Conservation (phyloP, 768 basidiomycete genomes). For the Gymnopilus junonius region DNA sequence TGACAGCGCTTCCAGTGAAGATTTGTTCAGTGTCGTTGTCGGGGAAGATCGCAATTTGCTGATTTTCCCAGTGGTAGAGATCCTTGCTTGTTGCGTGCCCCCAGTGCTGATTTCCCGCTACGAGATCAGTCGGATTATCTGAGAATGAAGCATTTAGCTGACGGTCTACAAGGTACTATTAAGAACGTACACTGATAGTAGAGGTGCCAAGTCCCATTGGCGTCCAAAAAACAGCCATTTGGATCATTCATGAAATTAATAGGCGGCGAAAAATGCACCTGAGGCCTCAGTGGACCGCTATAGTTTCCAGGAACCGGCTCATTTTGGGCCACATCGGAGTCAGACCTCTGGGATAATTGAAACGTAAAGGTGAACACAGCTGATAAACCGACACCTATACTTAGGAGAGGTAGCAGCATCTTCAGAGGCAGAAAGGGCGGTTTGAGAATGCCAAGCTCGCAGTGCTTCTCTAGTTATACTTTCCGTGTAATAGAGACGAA, state of each 20-base stretch:
- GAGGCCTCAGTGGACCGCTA: neutral
- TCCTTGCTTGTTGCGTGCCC: constrained; percentile 3
- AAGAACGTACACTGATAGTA: neutral
- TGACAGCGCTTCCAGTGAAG: neutral
- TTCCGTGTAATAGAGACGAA: neutral
- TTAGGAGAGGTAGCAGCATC: neutral
- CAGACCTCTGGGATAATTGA: neutral
- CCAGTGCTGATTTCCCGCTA: constrained; percentile 3
- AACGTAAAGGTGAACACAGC: neutral
- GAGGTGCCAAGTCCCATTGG: constrained; percentile 2
- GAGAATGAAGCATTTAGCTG: neutral
- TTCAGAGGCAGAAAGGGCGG: neutral
- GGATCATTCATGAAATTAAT: constrained; percentile 1
- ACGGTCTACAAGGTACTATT: neutral
- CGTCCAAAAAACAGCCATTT: constrained; percentile 5
- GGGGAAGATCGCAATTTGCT: neutral
- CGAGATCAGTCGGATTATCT: neutral
- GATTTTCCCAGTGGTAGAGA: constrained; percentile 5
- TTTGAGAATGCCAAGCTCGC: neutral
- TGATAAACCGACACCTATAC: neutral
- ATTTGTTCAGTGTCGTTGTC: neutral
- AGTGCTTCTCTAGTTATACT: neutral
- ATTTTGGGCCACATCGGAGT: neutral
- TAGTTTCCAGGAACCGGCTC: neutral
- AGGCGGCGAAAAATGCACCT: neutral